Evolutionary conservation across 768 basidiomycete species (phyloP).

Genomic region (Mycena haematopus): DNA sequence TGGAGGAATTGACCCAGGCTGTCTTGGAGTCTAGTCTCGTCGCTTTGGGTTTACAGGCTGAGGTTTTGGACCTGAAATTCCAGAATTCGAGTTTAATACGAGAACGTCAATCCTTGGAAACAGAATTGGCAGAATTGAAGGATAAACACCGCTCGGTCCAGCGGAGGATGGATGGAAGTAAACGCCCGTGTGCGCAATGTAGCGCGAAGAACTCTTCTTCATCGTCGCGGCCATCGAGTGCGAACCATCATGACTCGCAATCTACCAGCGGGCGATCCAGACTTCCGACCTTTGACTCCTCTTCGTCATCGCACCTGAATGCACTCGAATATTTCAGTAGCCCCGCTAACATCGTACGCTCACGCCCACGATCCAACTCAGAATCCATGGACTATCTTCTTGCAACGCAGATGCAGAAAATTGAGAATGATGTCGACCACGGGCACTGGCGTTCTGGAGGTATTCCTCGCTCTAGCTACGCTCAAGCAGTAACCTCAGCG

Average conservation of each 20-base stretch:
- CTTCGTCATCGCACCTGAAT: slow-evolving; percentile 6
- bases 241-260: slow-evolving; percentile 1
- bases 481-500: slow-evolving; percentile 1
- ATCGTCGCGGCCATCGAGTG: background rate
- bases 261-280: slow-evolving; percentile 11
- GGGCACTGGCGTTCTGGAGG: background rate
- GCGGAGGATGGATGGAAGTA: slow-evolving; percentile 4
- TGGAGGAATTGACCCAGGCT: slow-evolving; percentile 37
- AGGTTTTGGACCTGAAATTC: slow-evolving; percentile 44
- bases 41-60: slow-evolving; percentile 49
- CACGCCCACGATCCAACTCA: background rate
- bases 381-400: slow-evolving; percentile 15
- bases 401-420: slow-evolving; percentile 24
- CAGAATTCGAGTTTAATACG: slow-evolving; percentile 35
- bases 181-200: slow-evolving; percentile 1
- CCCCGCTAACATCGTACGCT: slow-evolving; percentile 23
- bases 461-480: slow-evolving; percentile 4
- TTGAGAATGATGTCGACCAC: slow-evolving; percentile 7
- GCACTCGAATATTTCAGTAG: slow-evolving; percentile 30
- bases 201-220: background rate
- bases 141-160: slow-evolving; percentile 18
- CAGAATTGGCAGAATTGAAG: slow-evolving; percentile 32
- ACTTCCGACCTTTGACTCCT: background rate
- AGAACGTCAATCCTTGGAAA: slow-evolving; percentile 37
- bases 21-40: slow-evolving; percentile 58